These are phyloP conservation scores for Fusarium humuli DNA, from an alignment of 2,329 filamentous ascomycete genomes.

Conservation along the genomic window DNA sequence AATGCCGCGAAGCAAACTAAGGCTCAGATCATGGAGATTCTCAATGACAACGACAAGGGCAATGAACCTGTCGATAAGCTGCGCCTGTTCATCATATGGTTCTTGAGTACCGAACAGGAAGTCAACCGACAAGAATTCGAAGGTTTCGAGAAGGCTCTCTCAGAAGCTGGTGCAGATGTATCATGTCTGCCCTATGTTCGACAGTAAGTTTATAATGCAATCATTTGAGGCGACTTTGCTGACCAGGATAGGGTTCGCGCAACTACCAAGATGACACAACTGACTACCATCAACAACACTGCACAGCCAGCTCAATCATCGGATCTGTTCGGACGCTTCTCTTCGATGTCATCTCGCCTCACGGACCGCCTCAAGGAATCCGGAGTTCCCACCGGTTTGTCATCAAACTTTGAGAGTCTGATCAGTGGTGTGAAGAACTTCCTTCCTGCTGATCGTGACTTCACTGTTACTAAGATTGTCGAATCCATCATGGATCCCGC, in stretches of 20 bases:
- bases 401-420: slow-evolving; percentile 89
- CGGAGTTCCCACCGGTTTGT: slow-evolving; percentile 74
- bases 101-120: slow-evolving; percentile 91
- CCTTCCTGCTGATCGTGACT: slow-evolving; percentile 92
- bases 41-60: slow-evolving; percentile 85
- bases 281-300: slow-evolving; percentile 86
- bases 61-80: slow-evolving; percentile 89
- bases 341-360: slow-evolving; percentile 87
- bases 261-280: slow-evolving; percentile 97
- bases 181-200: slow-evolving; percentile 86
- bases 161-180: slow-evolving; percentile 78
- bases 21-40: slow-evolving; percentile 85
- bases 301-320: slow-evolving; percentile 70
- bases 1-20: slow-evolving; percentile 92
- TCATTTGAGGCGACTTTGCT: slow-evolving; percentile 31
- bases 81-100: slow-evolving; percentile 96
- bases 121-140: slow-evolving; percentile 84
- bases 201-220: slow-evolving; percentile 66
- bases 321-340: slow-evolving; percentile 93
- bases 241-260: slow-evolving; percentile 76
- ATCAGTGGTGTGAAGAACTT: slow-evolving; percentile 98
- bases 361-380: slow-evolving; percentile 96
- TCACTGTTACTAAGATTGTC: slow-evolving; percentile 97
- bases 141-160: slow-evolving; percentile 86
- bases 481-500: slow-evolving; percentile 98